Base-by-base conservation (phyloP, 2,329 filamentous ascomycete genomes). In the Biscogniauxia sp. region DNA sequence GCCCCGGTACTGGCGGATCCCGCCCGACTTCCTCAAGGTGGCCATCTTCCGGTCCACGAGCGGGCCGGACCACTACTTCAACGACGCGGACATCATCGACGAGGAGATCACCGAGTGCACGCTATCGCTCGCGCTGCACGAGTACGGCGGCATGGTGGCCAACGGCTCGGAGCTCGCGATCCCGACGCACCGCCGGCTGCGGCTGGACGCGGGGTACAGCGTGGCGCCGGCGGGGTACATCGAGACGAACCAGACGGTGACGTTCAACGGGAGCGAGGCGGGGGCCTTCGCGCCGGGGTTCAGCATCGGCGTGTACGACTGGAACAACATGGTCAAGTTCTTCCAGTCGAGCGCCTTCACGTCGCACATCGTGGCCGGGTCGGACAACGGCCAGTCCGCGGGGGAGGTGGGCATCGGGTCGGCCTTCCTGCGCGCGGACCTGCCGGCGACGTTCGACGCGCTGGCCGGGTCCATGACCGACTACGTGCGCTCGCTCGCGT, bases 51-150 rank as follows among this genome's bases (percentile, higher is more conserved):
- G 60, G 32, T 59, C 61, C 2, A 61, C 53, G 17, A 59, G 51
- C 28, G 59, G 26, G 1, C 25, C 50, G 20, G 20, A 55, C 7
- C 51, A 25, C 5, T 7, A 1, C 5, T 63, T 63, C 54, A 61
- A 61, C 32, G 59, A 59, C 45, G 2, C 5, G 7, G 56, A 53
- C 3, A 61, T 63, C 25, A 11, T 53, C 19, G 50, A 55, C 19
- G 54, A 54, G 19, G 57, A 61, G 37, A 61, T 63, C 23, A 63
- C 61, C 20, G 61, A 63, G 50, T 63, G 59, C 20, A 28, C 59
- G 2, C 9, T 63, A 5, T 63, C 61, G 23, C 28, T 63, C 1
- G 51, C 56, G n/a, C 28, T 63, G 32, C 56, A 63, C 25, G 59
- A 61, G 26, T 63, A 63, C 19, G 32, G 52, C 1, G 54, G 52